These are phyloP conservation scores for Epithemia pelagica DNA, from an alignment of 108 stramenopile genomes.

Conservation along the genomic window DNA sequence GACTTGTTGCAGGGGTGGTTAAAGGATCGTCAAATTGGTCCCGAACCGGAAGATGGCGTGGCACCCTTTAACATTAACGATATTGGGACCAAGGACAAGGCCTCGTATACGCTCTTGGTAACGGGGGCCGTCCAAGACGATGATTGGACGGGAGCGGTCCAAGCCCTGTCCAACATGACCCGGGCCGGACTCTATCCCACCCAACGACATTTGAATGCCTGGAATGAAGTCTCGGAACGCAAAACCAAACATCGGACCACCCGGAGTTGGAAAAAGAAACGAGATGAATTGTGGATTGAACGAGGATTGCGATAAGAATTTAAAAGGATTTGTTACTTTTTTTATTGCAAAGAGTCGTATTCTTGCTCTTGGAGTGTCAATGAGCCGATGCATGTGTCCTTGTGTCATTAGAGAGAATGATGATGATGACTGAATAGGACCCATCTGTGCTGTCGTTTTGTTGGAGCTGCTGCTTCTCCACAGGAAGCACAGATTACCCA, in stretches of 20 bases:
- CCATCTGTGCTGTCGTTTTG: neutral
- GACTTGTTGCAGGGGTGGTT: constrained; percentile 43
- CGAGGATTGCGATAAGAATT: neutral
- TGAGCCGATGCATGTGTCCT: neutral
- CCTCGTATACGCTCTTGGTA: constrained; percentile 65
- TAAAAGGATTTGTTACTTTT: no score
- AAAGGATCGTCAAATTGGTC: constrained; percentile 42
- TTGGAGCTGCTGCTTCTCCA: no score
- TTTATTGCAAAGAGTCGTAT: neutral
- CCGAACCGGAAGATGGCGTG: constrained; percentile 39
- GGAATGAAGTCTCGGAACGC: constrained; percentile 62
- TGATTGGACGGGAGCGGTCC: constrained; percentile 59
- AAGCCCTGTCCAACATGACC: constrained; percentile 60
- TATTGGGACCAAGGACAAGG: constrained; percentile 61
- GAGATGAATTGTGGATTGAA: constrained; percentile 48
- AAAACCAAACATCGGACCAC: constrained; percentile 39
- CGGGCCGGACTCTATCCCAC: constrained; percentile 65
- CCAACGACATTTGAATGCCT: constrained; percentile 54
- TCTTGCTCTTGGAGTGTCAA: neutral
- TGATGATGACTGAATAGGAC: neutral
- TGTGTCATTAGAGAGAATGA: neutral
- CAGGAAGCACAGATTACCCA: no score
- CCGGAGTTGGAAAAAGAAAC: constrained; percentile 60
- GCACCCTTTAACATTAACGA: constrained; percentile 41
- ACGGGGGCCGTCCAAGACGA: constrained; percentile 53